Evolutionary conservation across 257 asterid species (phyloP), one percentile per base, ranked within the genome.

Genomic region (Solanum ossicruentum): DNA sequence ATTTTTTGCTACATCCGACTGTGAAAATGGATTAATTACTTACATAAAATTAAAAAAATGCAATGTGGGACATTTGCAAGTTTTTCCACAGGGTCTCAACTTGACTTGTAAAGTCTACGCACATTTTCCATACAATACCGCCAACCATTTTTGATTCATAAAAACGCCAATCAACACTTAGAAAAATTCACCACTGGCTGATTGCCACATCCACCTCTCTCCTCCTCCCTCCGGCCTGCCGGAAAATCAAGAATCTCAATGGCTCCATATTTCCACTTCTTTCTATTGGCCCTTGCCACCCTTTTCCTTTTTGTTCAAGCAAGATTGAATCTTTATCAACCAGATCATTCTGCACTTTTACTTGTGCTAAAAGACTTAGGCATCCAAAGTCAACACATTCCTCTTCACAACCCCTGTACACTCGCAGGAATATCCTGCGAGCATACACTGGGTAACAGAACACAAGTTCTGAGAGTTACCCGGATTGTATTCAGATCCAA

Each of bases 341-440:
- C 88, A 12, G 95, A 92, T 55, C 86, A 56, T 36, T 73, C 85
- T 2, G 93, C 94, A 69, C 82, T 92, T 60, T 12, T 84, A 55
- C 90, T 86, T 12, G 41, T 92, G 8, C 94, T 82, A 71, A 89
- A 81, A 39, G 86, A 87, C 49, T 79, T 90, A 36, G 88, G 89
- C 80, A 26, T 89, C 87, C 83, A 51, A 70, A 73, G 66, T 51
- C 80, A 70, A 89, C 86, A 80, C 79, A 43, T 20, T 63, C 58
- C 85, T 39, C 69, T 18, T 12, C 20, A 71, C 72, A 85, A 82
- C 70, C 95, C 90, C 0, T 95, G 99, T 86, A 81, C 82, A 72
- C 85, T 91, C 52, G 69, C 91, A 61, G 98, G 97, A 66, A 85
- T 92, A 84, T 92, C 87, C 90, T 95, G 99, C 70, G 93, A 92